These are phyloP conservation scores for Pythium pectinolyticum DNA, from an alignment of 352 stramenopile genomes.

Conservation along the genomic window DNA sequence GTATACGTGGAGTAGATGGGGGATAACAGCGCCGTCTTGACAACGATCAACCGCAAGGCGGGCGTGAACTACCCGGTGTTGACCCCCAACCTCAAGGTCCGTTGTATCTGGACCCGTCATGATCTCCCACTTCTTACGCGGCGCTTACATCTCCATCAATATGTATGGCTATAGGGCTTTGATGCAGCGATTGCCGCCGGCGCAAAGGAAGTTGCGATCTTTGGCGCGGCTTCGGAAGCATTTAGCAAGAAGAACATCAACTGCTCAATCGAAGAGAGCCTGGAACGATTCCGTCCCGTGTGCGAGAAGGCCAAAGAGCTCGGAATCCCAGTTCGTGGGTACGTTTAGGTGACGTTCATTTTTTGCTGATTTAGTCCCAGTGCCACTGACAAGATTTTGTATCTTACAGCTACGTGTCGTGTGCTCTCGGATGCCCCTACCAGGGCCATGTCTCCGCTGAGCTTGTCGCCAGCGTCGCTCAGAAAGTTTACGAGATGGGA, in stretches of 20 bases:
- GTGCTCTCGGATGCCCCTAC: slow-evolving; percentile 96
- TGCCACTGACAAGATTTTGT: neutral
- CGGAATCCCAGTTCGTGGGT: slow-evolving; percentile 89
- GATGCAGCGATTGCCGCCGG: slow-evolving; percentile 79
- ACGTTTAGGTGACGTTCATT: too few relatives aligned
- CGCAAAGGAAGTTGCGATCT: slow-evolving; percentile 95
- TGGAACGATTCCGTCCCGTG: slow-evolving; percentile 91
- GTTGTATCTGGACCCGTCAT: neutral
- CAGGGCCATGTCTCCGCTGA: slow-evolving; percentile 86
- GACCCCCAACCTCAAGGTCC: slow-evolving; percentile 92
- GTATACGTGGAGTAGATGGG: slow-evolving; percentile 83
- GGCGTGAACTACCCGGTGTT: slow-evolving; percentile 90
- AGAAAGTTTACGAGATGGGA: slow-evolving; percentile 90
- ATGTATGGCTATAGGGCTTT: slow-evolving; percentile 63
- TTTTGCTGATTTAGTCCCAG: neutral
- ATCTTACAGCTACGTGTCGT: slow-evolving; percentile 90
- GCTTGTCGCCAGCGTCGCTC: slow-evolving; percentile 80
- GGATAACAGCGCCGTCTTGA: slow-evolving; percentile 89
- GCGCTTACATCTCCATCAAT: neutral
- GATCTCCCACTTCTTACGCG: neutral
- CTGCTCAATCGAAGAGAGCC: slow-evolving; percentile 94
- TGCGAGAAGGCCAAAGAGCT: slow-evolving; percentile 76
- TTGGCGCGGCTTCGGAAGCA: slow-evolving; percentile 93
- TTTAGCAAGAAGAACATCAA: slow-evolving; percentile 98
- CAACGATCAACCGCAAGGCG: slow-evolving; percentile 68